phyloP scores from a whole-genome alignment of 495 filamentous ascomycete species.

The Penicillium coprophilum region DNA sequence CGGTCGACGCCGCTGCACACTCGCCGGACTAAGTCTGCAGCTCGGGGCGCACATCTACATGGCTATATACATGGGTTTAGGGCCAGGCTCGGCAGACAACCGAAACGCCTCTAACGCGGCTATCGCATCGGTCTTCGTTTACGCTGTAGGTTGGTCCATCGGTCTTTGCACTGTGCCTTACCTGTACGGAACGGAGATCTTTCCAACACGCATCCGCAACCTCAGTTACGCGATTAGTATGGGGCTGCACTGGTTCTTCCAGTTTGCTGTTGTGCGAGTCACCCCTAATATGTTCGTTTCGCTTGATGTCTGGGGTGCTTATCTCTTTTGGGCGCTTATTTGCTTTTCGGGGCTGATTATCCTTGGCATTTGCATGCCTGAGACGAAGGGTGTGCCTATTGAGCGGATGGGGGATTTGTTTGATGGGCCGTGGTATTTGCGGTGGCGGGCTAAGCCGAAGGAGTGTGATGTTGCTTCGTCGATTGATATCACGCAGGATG shows the following conservation, averaged over 20 bases:
- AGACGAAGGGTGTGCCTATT: constrained; percentile 47
- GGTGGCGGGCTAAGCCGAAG: constrained; percentile 38
- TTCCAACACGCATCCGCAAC: constrained; percentile 47
- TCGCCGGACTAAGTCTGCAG: constrained; percentile 40
- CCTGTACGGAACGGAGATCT: constrained; percentile 50
- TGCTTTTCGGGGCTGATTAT: constrained; percentile 42
- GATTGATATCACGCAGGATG: constrained; percentile 8
- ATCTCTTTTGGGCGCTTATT: constrained; percentile 46
- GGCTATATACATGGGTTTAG: constrained; percentile 44
- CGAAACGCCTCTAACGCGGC: constrained; percentile 42
- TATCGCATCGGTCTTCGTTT: constrained; percentile 48
- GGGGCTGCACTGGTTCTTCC: constrained; percentile 50
- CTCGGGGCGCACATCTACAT: constrained; percentile 46
- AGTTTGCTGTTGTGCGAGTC: constrained; percentile 50
- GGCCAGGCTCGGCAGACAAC: constrained; percentile 33
- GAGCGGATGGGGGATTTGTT: constrained; percentile 50
- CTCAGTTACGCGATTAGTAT: constrained; percentile 46
- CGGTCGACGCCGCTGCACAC: constrained; percentile 42
- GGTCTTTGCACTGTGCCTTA: constrained; percentile 52
- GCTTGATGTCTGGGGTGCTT: constrained; percentile 47
- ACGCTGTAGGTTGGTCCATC: constrained; percentile 50
- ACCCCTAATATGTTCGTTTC: constrained; percentile 48
- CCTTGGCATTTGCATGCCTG: constrained; percentile 49
- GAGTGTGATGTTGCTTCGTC: constrained; percentile 7
- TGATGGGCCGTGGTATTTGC: constrained; percentile 43